Base-by-base conservation (phyloP, 1,139 yeast species). In the Nakaseomyces bracarensis region DNA sequence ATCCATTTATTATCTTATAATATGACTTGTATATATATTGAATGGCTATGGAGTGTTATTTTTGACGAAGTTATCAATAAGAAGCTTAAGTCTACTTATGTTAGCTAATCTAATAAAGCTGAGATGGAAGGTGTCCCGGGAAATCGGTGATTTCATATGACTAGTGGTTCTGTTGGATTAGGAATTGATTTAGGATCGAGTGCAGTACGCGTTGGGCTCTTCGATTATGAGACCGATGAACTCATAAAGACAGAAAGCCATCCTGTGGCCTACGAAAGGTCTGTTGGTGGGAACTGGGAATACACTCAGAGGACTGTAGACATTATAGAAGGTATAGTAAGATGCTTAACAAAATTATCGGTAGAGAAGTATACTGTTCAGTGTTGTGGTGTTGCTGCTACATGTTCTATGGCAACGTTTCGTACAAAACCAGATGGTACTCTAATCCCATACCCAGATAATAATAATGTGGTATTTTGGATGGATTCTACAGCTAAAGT, bases 101-200 rank as follows among this genome's bases (percentile, higher is more conserved):
- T n/a, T n/a, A n/a, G n/a, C n/a, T n/a, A n/a, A n/a, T n/a, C n/a
- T n/a, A n/a, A n/a, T n/a, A n/a, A n/a, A n/a, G n/a, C n/a, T n/a
- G n/a, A n/a, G n/a, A n/a, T n/a, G n/a, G n/a, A n/a, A n/a, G n/a
- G n/a, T n/a, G n/a, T n/a, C n/a, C n/a, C n/a, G n/a, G n/a, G n/a
- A n/a, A n/a, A n/a, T n/a, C n/a, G n/a, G n/a, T n/a, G n/a, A n/a
- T n/a, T n/a, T n/a, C n/a, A n/a, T n/a, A n/a, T n/a, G n/a, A n/a
- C n/a, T n/a, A n/a, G n/a, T n/a, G n/a, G n/a, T 25, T 10, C 34
- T 4, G 44, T 46, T 15, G 60, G 55, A 10, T 43, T 72, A 16
- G 82, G 82, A 0, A 65, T 75, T 4, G 82, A 77, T 54, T 61
- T 76, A 1, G 82, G 82, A 1, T 71, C 81, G 1, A 68, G 72